Base-by-base conservation (phyloP, 148 eudicot genomes). In the Persicaria tinctoria region DNA sequence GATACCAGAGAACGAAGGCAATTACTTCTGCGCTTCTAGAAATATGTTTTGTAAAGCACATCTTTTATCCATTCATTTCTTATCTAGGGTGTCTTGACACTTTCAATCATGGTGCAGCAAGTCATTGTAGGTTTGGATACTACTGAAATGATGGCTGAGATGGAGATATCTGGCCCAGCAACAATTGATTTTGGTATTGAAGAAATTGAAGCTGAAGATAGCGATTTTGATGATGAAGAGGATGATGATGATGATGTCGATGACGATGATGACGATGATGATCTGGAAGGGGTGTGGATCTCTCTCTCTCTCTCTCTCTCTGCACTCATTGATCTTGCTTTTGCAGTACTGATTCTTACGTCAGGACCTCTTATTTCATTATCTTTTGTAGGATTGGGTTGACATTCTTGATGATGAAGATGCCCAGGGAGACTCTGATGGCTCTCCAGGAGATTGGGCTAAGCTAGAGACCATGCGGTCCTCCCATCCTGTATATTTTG, bases 401-500 rank as follows among this genome's bases (percentile, higher is more conserved):
- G 79, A 87, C 78, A 77, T 87, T 80, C 86, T 89, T 79, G 98
- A 88, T 32, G 88, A 87, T 77, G 97, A 85, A 55, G 93, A 85
- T 23, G 87, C 84, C 59, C 76, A 82, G 54, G 91, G 68, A 74
- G 96, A 91, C 76, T 85, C 89, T 77, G 90, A 89, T 83, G 93
- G 85, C 76, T 88, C 98, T 68, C 74, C 86, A 49, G 97, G 96
- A 72, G 97, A 92, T 80, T 95, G 98, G 98, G 98, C 98, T 62
- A 92, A 92, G 76, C 80, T 95, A 81, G 97, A 95, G 75, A 95
- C 98, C 4, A 95, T 92, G 97, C 86, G 93, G 47, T 77, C 96
- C 79, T 84, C 97, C 72, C 98, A 95, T 89, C 98, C 97, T 38
- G 87, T 95, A 89, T 87, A 95, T 81, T 95, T 95, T 76, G 98